These are phyloP conservation scores for Cucumis sativus DNA, from an alignment of 306 rosid species.

Conservation along the genomic window Cucumber_9930_V3 NC_026657.2:12355001-12355500, in stretches of 20 bases:
- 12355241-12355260: not conserved
- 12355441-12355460: not conserved
- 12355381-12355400: not conserved
- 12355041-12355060: too few relatives aligned
- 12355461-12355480: not conserved
- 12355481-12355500: constrained; percentile 31
- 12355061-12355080: not conserved
- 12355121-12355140: not conserved
- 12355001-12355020: too few relatives aligned
- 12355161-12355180: not conserved
- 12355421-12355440: not conserved
- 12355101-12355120: not conserved
- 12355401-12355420: not conserved
- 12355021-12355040: too few relatives aligned
- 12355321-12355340: not conserved
- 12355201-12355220: constrained; percentile 1
- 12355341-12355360: not conserved
- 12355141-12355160: not conserved
- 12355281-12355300: not conserved
- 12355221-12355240: constrained; percentile 4
- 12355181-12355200: not conserved
- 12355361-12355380: not conserved
- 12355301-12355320: not conserved
- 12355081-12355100: not conserved
- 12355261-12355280: not conserved